A percentile compares a stretch with the other conserved stretches of the same genome.
Evolutionary conservation across 148 eudicot genomes (phyloP).

Genomic region (Selenicereus undatus): DNA sequence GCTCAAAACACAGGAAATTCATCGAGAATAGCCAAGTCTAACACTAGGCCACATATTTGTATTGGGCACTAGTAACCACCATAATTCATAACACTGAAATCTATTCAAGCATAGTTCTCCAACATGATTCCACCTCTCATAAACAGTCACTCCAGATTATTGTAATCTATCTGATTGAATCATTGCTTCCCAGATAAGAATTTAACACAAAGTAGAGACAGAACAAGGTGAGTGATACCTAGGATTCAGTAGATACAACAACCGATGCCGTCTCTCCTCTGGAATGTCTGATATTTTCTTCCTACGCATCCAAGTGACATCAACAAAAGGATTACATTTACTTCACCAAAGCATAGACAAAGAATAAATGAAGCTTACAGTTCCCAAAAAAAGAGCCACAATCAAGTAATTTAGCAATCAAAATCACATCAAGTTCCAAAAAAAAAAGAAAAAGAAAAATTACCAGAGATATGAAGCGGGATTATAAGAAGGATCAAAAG

Average conservation of each 20-base stretch:
- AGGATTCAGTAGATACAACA: constrained; percentile 50
- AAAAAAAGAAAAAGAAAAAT: background rate
- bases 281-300: constrained; percentile 76
- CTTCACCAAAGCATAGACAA: no score
- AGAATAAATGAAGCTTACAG: background rate
- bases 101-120: background rate
- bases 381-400: background rate
- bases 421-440: background rate
- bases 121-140: background rate
- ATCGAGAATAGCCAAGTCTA: background rate
- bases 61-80: background rate
- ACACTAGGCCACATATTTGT: background rate
- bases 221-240: constrained; percentile 33
- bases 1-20: background rate
- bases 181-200: background rate
- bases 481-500: constrained; percentile 69
- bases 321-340: background rate
- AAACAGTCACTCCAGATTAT: background rate
- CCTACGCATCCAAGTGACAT: constrained; percentile 33
- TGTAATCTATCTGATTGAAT: background rate
- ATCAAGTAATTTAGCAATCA: background rate
- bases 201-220: background rate
- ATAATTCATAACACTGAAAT: background rate
- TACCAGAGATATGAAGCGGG: constrained; percentile 83
- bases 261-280: constrained; percentile 65